Base-by-base conservation (phyloP, 345 rosid species). In the Hibiscus syriacus region DNA sequence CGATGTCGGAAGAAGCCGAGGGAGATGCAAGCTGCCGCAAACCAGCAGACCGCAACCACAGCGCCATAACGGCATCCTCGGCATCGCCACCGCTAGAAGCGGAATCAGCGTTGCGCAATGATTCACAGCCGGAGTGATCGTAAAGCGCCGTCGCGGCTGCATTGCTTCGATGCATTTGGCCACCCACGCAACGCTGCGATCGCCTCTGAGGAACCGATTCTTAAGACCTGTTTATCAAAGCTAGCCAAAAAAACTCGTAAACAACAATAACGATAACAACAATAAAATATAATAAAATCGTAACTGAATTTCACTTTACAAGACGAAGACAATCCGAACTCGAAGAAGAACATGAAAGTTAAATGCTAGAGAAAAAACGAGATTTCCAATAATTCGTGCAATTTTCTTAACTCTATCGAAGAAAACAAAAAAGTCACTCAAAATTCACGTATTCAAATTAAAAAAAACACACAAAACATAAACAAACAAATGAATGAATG, bases 1-100 rank as follows among this genome's bases (percentile, higher is more conserved):
- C 99, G 55, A 79, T 60, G 50, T 87, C 85, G 0, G 91, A 75
- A 20, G 96, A 85, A 70, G 95, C 88, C 84, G 86, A 55, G n/a
- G 99, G 98, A 61, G 99, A 94, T 71, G 95, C 99, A 83, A 94
- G 89, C 85, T 94, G 99, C 93, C 91, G 99, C 86, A 94, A 76
- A 61, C 99, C 99, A 53, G 96, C 95, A 13, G 98, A 94, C 83
- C 91, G 98, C 70, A 94, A 90, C 98, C 96, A 94, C 73, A 98
- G 89, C 20, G 96, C 95, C 98, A 91, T 94, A 64, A 94, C 96
- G 0, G 99, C 96, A 73, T 94, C 99, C 2, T 95, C 88, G 0
- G 95, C 87, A 66, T 91, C 98, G 41, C 83, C 98, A 41, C 49
- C 17, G 49, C 38, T n/a, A n/a, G 83, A 80, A 2, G 85, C 58